Percentiles rank a stretch among this genome's conserved stretches.
Evolutionary conservation across 192 early-diverging fungal genomes (phyloP).

Genomic region (Gigaspora rosea): DNA sequence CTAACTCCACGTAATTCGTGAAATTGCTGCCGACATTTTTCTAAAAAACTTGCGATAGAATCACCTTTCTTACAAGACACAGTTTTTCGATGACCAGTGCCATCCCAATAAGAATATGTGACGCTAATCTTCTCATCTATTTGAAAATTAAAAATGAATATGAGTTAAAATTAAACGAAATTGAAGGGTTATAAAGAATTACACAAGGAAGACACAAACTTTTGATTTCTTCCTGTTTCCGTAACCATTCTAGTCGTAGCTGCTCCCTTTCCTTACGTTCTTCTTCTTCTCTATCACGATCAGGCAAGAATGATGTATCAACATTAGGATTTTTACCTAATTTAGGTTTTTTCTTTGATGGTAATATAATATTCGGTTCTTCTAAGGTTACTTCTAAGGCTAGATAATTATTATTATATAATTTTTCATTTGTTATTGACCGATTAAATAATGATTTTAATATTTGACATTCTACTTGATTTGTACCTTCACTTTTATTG

Average conservation of each 20-base stretch:
- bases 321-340: conserved; percentile 84
- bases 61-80: conserved; percentile 78
- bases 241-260: conserved; percentile 80
- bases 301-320: conserved; percentile 92
- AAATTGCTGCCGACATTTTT: conserved; percentile 79
- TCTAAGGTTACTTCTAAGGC: background rate
- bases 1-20: conserved; percentile 78
- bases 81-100: conserved; percentile 86
- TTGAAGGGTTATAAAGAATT: background rate
- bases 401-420: background rate
- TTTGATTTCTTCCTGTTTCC: conserved; percentile 82
- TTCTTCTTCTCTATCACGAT: conserved; percentile 80
- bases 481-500: conserved; percentile 22
- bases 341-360: conserved; percentile 47
- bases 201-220: conserved; percentile 39
- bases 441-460: too few relatives aligned
- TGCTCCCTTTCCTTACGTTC: conserved; percentile 74
- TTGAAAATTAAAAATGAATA: background rate
- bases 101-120: conserved; percentile 97
- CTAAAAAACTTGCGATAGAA: conserved; percentile 85
- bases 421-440: too few relatives aligned
- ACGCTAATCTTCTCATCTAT: conserved; percentile 76
- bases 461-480: background rate
- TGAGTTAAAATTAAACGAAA: background rate
- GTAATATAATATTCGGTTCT: background rate